A percentile compares a stretch with the other conserved stretches of the same genome.
Conservation (phyloP, 2,329 filamentous ascomycete genomes). For the Xylaria polymorpha region DNA sequence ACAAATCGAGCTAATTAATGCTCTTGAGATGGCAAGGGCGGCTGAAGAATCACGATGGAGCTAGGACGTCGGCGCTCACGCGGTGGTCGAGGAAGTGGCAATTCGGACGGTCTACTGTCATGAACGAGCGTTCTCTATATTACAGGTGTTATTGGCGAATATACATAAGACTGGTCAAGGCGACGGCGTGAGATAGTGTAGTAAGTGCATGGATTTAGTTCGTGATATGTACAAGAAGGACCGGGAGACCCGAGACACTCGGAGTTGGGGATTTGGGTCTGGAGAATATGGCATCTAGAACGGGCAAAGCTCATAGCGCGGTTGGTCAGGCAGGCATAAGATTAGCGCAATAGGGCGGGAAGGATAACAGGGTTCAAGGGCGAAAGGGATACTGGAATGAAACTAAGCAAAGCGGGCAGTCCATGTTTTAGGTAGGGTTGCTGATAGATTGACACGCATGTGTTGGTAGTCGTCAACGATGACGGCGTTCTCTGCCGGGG, state of each 20-base stretch:
- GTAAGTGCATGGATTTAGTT: background rate
- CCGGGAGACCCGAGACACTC: conserved; percentile 9
- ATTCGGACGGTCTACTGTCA: conserved; percentile 1
- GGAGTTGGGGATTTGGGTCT: conserved; percentile 2
- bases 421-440: background rate
- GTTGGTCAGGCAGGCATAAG: background rate
- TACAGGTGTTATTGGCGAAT: background rate
- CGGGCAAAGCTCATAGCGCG: background rate
- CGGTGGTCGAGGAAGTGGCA: background rate
- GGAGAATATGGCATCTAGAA: conserved; percentile 14
- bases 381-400: background rate
- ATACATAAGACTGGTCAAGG: background rate
- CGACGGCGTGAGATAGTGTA: background rate
- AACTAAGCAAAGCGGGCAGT: background rate
- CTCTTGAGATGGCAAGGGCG: background rate
- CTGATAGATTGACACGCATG: background rate
- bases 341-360: background rate
- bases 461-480: conserved; percentile 17
- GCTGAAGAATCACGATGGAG: background rate
- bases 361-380: background rate
- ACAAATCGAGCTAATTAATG: conserved; percentile 3
- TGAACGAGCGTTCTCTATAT: background rate
- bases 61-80: background rate
- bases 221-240: conserved; percentile 5
- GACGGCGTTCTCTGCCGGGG: conserved; percentile 18